Base-by-base conservation (phyloP, 2,329 filamentous ascomycete genomes). In the Phialemonium atrogriseum region DNA sequence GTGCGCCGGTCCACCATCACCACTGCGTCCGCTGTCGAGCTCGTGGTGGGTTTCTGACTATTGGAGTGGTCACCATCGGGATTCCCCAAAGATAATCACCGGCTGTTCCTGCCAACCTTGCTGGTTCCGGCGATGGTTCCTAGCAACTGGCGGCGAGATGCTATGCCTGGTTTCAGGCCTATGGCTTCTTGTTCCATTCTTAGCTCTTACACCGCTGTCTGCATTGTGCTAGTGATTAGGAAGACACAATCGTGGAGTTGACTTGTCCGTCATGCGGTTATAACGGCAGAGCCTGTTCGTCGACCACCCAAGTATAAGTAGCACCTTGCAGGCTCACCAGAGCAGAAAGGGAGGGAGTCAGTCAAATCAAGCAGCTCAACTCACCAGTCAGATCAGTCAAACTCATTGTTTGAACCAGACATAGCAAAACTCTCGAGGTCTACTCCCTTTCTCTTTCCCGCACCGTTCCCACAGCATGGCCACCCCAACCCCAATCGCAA, bases 401-500 rank as follows among this genome's bases (percentile, higher is more conserved):
- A n/a, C n/a, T n/a, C n/a, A n/a, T n/a, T n/a, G n/a, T n/a, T n/a
- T n/a, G n/a, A n/a, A n/a, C n/a, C n/a, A n/a, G n/a, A n/a, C n/a
- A n/a, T n/a, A n/a, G n/a, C n/a, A n/a, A n/a, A n/a, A n/a, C n/a
- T n/a, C n/a, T n/a, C n/a, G n/a, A n/a, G n/a, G n/a, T n/a, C n/a
- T n/a, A n/a, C n/a, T n/a, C n/a, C n/a, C n/a, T n/a, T n/a, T n/a
- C n/a, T n/a, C 27, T 28, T 15, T 20, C 21, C n/a, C 16, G 10
- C 27, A 20, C 5, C 10, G 14, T 6, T 20, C 17, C 13, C 3
- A n/a, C 17, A 28, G 27, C 22, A 40, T 37, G 38, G 30, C 38
- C n/a, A 18, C 38, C 12, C 34, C 39, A 20, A 23, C 35, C 18
- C 39, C 36, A 14, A 32, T 41, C 18, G 39, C 39, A 32, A 41